These are phyloP conservation scores for Ogataea pini DNA, from an alignment of 805 yeast genomes.

Conservation along the genomic window DNA sequence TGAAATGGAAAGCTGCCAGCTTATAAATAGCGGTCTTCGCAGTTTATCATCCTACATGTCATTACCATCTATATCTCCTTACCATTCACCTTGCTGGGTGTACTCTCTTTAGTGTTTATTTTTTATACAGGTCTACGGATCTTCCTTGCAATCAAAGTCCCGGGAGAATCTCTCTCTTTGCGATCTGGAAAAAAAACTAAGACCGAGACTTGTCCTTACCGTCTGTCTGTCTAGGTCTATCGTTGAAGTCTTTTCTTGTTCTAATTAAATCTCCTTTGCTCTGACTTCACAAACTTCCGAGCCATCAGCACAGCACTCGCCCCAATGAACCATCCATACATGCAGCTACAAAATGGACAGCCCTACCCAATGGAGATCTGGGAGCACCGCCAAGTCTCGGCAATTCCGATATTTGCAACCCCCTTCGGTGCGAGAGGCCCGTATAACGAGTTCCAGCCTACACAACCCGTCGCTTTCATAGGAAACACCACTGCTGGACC, in stretches of 20 bases:
- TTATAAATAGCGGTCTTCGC: constrained; percentile 1
- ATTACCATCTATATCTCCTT: neutral
- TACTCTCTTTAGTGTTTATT: neutral
- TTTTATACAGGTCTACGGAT: neutral
- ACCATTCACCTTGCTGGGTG: neutral
- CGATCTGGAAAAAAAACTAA: no score
- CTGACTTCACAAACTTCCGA: no score
- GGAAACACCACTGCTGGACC: neutral
- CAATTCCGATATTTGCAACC: neutral
- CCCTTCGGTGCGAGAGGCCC: neutral
- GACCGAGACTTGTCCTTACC: no score
- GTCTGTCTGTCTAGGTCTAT: no score
- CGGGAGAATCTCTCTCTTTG: neutral
- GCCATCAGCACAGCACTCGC: neutral
- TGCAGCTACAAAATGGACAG: constrained; percentile 1
- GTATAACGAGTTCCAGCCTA: neutral
- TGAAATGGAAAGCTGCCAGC: neutral
- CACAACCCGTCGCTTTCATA: neutral
- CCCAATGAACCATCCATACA: neutral
- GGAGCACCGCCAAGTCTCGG: neutral
- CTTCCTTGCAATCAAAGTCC: neutral
- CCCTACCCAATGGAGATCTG: neutral
- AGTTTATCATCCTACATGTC: neutral
- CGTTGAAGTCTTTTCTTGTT: no score
- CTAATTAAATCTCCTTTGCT: neutral